Percentiles rank a stretch among this genome's conserved stretches.
phyloP scores from a whole-genome alignment of 169 alveolate species.

The Plasmodium knowlesi region DNA sequence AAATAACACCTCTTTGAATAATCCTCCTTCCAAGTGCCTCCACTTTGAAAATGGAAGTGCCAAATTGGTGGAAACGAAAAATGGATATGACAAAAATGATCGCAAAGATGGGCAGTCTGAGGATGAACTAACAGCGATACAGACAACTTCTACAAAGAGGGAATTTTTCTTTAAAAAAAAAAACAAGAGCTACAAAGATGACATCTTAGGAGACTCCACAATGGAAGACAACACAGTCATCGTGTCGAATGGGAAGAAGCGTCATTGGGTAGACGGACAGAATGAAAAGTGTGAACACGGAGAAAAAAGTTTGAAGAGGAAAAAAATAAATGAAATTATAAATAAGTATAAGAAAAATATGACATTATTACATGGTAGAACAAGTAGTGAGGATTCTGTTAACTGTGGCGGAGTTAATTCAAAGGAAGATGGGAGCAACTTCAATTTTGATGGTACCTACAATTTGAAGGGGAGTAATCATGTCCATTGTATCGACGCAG shows the following conservation, averaged over 20 bases:
- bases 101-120: neutral
- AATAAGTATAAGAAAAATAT: slow-evolving; percentile 66
- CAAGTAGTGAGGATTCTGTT: neutral
- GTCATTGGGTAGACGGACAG: neutral
- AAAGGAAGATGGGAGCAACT: neutral
- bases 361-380: neutral
- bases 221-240: neutral
- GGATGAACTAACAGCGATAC: neutral
- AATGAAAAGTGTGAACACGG: neutral
- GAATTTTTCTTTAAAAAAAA: neutral
- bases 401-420: neutral
- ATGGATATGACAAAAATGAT: neutral
- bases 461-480: neutral
- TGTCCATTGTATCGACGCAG: neutral
- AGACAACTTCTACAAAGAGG: neutral
- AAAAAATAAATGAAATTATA: slow-evolving; percentile 75
- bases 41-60: neutral
- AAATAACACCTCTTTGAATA: slow-evolving; percentile 6
- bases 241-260: neutral
- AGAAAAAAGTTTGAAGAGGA: slow-evolving; percentile 38
- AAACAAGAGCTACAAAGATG: neutral
- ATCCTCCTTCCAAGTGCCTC: neutral
- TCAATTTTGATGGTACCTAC: neutral
- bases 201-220: neutral
- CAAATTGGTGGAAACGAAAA: neutral